Evolutionary conservation across 257 asterid species (phyloP).

Genomic region (Linderniella brevidens): DNA sequence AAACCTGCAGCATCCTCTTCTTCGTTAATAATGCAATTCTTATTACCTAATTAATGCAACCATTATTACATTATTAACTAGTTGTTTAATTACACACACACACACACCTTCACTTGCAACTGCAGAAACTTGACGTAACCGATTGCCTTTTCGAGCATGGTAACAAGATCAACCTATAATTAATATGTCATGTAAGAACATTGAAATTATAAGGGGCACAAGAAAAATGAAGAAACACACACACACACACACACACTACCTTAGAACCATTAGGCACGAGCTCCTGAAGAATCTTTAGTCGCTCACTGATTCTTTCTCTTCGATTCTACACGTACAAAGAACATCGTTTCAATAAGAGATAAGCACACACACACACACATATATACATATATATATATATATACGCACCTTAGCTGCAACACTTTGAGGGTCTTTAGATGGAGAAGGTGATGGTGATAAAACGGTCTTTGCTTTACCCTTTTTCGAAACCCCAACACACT

Average conservation of each 20-base stretch:
- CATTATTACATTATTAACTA: not conserved
- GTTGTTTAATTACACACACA: not conserved
- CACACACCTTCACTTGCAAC: constrained; percentile 69
- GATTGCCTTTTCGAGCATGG: constrained; percentile 88
- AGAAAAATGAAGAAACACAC: not conserved
- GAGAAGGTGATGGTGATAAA: constrained; percentile 1
- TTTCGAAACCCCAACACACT: constrained; percentile 25
- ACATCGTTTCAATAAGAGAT: constrained; percentile 1
- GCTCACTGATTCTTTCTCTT: constrained; percentile 71
- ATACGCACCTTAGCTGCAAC: constrained; percentile 77
- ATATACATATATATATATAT: not conserved
- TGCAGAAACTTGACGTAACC: constrained; percentile 85
- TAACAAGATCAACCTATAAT: constrained; percentile 82
- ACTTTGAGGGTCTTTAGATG: constrained; percentile 71
- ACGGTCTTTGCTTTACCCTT: constrained; percentile 25
- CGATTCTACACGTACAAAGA: constrained; percentile 48
- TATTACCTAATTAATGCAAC: not conserved
- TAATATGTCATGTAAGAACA: not conserved
- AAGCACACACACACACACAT: not conserved
- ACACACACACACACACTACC: constrained; percentile 20
- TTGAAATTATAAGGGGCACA: not conserved
- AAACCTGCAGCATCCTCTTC: constrained; percentile 58
- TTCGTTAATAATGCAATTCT: too few relatives aligned
- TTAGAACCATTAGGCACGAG: constrained; percentile 91
- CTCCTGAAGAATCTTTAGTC: constrained; percentile 67